Base-by-base conservation (phyloP, 345 rosid species). In the Noccaea caerulescens region DNA sequence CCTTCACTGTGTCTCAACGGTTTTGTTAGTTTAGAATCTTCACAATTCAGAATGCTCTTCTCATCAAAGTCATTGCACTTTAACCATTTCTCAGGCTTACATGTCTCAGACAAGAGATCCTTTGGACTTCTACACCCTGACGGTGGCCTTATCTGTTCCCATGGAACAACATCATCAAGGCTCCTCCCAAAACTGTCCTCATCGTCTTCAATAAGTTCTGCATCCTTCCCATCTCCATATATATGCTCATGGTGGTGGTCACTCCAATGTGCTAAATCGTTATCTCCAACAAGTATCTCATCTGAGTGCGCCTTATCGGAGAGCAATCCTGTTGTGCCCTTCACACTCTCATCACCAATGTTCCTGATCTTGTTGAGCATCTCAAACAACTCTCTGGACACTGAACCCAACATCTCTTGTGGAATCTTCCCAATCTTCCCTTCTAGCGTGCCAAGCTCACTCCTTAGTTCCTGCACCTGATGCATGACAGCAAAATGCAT, bases 61-160 rank as follows among this genome's bases (percentile, higher is more conserved):
- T 85, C 96, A 72, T 92, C 97, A 61, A 91, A 94, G 76, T 87
- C 96, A 66, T 79, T 81, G 81, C 96, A 94, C 73, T 89, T 88
- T 74, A 91, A 77, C 98, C 98, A 91, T 77, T 89, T 91, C 53
- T 88, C 96, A 2, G 95, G 80, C 79, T 91, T 91, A 76, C 96
- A 93, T 44, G 92, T 80, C 63, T 85, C 97, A 7, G 80, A 68
- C 76, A 89, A 80, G 78, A 89, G 80, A 83, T 86, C 71, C 78
- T 91, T 94, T 49, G 79, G 88, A 56, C 87, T 78, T 73, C 88
- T 74, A 80, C 89, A 85, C 34, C 83, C 95, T 1, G 84, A 52
- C 8, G 72, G 78, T 52, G 72, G 67, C 62, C 87, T 78, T 72
- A 94, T 88, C 60, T 88, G 90, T 46, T 84, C 98, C 99, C 96